These are phyloP conservation scores for Colletotrichum plurivorum DNA, from an alignment of 2,329 filamentous ascomycete species.

Conservation along the genomic window DNA sequence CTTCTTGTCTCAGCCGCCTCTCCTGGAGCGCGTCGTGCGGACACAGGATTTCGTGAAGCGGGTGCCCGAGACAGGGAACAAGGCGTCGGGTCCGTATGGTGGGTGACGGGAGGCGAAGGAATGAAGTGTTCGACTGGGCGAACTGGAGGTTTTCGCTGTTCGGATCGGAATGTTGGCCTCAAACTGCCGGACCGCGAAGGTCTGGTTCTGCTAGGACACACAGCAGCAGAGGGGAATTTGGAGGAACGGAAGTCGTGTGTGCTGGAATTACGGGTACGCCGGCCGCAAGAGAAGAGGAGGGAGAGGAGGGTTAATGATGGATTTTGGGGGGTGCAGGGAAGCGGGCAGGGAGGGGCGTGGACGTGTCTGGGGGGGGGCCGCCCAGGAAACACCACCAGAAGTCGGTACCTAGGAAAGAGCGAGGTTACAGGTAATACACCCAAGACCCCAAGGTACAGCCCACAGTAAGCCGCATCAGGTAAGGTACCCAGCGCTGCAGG, in stretches of 20 bases:
- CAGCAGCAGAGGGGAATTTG: conserved; percentile 22
- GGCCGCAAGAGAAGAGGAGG: conserved; percentile 30
- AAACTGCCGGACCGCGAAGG: conserved; percentile 36
- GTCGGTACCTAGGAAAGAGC: too few species aligned
- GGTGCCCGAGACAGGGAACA: conserved; percentile 30
- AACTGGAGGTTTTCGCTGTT: background rate
- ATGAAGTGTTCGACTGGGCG: background rate
- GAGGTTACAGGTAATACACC: too few species aligned
- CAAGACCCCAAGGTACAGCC: too few species aligned
- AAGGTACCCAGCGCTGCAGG: conserved; percentile 4
- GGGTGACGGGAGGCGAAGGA: too few species aligned
- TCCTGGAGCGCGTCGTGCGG: conserved; percentile 39
- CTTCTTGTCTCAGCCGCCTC: conserved; percentile 40
- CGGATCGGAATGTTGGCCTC: background rate
- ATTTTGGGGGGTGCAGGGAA: conserved; percentile 36
- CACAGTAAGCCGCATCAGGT: background rate
- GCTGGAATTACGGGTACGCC: conserved; percentile 21
- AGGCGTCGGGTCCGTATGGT: conserved; percentile 10
- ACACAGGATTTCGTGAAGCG: conserved; percentile 28
- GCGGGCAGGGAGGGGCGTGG: conserved; percentile 9
- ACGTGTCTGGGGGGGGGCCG: conserved; percentile 19
- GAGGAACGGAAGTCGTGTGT: conserved; percentile 26
- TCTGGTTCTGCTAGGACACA: conserved; percentile 24
- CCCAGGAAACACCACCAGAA: too few species aligned
- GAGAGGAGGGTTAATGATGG: conserved; percentile 39